Percentiles rank a stretch among this genome's conserved stretches.
Conservation (phyloP, 495 filamentous ascomycete genomes). For the Penicillium silybi region DNA sequence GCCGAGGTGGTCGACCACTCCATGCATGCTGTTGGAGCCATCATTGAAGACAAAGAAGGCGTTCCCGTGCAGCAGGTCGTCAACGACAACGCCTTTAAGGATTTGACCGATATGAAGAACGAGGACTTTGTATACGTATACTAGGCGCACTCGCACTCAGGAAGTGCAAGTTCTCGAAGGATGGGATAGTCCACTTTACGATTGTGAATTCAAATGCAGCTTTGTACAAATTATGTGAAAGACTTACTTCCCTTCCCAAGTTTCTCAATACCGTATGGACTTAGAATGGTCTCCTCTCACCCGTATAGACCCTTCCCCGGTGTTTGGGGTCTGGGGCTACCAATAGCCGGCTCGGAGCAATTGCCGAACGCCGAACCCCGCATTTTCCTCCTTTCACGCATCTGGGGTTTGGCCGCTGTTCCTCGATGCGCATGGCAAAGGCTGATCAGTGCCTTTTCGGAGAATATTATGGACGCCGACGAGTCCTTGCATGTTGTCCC, state of each 20-base stretch:
- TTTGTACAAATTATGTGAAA: not conserved
- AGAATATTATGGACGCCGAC: conserved; percentile 20
- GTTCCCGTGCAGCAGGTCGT: conserved; percentile 37
- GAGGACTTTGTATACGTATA: conserved; percentile 61
- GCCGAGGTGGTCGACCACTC: conserved; percentile 37
- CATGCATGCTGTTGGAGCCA: conserved; percentile 37
- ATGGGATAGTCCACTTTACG: not conserved
- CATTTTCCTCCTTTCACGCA: conserved; percentile 15
- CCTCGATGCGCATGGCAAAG: not conserved
- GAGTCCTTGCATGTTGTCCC: conserved; percentile 25
- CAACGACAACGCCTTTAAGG: conserved; percentile 51
- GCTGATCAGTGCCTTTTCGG: not conserved
- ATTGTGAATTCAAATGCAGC: not conserved
- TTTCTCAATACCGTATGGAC: not conserved
- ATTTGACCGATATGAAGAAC: conserved; percentile 52
- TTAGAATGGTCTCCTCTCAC: not conserved
- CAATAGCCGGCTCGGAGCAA: conserved; percentile 17
- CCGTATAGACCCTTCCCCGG: not conserved
- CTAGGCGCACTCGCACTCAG: conserved; percentile 15
- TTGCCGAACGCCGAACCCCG: conserved; percentile 22
- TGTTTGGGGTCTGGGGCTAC: not conserved
- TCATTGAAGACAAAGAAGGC: conserved; percentile 39
- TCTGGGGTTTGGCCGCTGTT: not conserved
- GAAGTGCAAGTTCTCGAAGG: not conserved
- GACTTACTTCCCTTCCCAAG: not conserved